phyloP scores from a whole-genome alignment of 805 yeast species.

The Starmerella sirachaensis region DNA sequence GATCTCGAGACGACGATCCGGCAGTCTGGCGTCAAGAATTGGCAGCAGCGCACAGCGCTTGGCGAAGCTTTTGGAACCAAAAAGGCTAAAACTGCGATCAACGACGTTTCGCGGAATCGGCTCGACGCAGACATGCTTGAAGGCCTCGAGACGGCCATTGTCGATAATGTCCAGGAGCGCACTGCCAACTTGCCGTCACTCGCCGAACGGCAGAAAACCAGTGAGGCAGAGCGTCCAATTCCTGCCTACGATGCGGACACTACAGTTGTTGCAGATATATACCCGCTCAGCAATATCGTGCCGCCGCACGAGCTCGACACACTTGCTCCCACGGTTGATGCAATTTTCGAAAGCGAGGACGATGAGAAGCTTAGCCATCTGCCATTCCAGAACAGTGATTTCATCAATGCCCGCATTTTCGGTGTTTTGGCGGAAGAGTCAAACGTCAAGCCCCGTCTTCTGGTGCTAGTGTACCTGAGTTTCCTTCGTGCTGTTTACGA shows the following conservation, averaged over 20 bases:
- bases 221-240: conserved; percentile 65
- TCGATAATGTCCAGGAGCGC: conserved; percentile 60
- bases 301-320: conserved; percentile 50
- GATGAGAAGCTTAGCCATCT: conserved; percentile 41
- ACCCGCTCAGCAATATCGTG: conserved; percentile 60
- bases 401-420: conserved; percentile 36
- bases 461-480: conserved; percentile 68
- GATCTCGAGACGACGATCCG: conserved; percentile 53
- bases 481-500: conserved; percentile 68
- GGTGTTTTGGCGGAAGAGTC: conserved; percentile 35
- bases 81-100: conserved; percentile 83
- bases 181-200: conserved; percentile 66
- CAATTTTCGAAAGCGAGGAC: conserved; percentile 43
- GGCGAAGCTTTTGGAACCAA: conserved; percentile 97
- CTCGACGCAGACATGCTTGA: conserved; percentile 75
- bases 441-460: conserved; percentile 27
- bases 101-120: conserved; percentile 66
- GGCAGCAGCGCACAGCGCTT: conserved; percentile 62
- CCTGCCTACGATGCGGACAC: conserved; percentile 70
- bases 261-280: conserved; percentile 70
- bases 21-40: conserved; percentile 37
- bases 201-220: conserved; percentile 44
- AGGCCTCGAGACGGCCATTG: conserved; percentile 64
- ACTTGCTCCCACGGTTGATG: conserved; percentile 43
- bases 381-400: conserved; percentile 51